A percentile compares a stretch with the other conserved stretches of the same genome.
phyloP scores from a whole-genome alignment of 192 early-diverging fungal species.

The Coemansia sp. region DNA sequence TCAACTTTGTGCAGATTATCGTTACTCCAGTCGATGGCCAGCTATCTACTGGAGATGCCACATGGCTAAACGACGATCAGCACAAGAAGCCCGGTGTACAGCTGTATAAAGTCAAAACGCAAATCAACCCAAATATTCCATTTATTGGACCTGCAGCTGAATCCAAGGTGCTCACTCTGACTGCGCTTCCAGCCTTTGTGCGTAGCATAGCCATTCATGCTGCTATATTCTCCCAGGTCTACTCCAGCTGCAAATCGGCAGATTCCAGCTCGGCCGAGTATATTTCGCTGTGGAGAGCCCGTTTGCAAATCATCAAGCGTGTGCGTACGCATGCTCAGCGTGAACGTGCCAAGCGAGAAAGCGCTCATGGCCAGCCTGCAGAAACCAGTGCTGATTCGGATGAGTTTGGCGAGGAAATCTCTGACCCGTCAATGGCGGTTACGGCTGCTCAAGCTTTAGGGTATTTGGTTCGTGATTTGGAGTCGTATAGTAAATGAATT shows the following conservation, averaged over 20 bases:
- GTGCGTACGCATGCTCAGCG: conserved; percentile 46
- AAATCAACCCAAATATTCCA: conserved; percentile 74
- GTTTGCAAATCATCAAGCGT: conserved; percentile 88
- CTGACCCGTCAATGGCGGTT: conserved; percentile 21
- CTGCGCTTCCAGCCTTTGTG: conserved; percentile 75
- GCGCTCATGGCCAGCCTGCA: background rate
- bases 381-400: background rate
- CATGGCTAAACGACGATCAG: conserved; percentile 10
- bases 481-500: conserved; percentile 5
- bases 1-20: conserved; percentile 94
- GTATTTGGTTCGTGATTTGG: conserved; percentile 35
- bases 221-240: conserved; percentile 88
- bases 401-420: conserved; percentile 34
- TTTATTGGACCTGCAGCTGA: conserved; percentile 77
- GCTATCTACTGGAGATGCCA: conserved; percentile 55
- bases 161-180: conserved; percentile 79
- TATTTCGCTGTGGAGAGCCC: conserved; percentile 84
- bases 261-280: conserved; percentile 58
- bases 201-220: conserved; percentile 81
- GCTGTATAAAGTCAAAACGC: conserved; percentile 64
- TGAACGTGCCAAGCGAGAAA: conserved; percentile 16
- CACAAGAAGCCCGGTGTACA: conserved; percentile 13
- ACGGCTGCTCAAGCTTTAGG: conserved; percentile 46
- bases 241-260: conserved; percentile 61
- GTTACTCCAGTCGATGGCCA: conserved; percentile 80